Evolutionary conservation across 2,329 filamentous ascomycete species (phyloP), one percentile per base, ranked within the genome.

Genomic region (Camptophora hylomeconis): DNA sequence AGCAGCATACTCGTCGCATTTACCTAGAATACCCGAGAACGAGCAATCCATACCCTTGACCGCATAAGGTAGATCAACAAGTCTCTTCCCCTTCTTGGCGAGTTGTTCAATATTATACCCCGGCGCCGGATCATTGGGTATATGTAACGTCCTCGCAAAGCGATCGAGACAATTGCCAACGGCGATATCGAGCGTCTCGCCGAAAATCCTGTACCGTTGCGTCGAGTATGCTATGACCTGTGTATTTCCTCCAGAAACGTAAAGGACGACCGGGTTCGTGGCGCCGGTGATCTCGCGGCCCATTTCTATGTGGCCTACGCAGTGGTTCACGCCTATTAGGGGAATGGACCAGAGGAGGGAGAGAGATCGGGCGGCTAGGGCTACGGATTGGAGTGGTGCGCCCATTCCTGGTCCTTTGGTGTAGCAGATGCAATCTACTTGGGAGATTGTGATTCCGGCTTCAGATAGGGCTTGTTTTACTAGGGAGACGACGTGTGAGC

Each of bases 11-110:
- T 76, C 65, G 50, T 98, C 89, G 8, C 87, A 77, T 4, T 72
- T 71, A 1, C 81, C 82, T 16, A 98, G 61, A 40, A 98, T 92
- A 2, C 89, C 89, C 2, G 80, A 86, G 57, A 98, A 95, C 14
- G 80, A 89, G 47, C 84, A 92, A 54, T 98, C 89, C 89, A 98
- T 98, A 28, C 89, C 89, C 57, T 98, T 98, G 39, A 98, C 89
- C 2, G 86, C 75, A 50, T 98, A 98, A 2, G 89, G 89, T 16
- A 98, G 62, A 42, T 95, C 87, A 11, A 95, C 64, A 20, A 98
- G 60, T 9, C 35, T 33, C 24, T 65, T 70, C 1, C 72, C 72
- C 30, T 75, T 74, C 53, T 79, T 76, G 43, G 89, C 89, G 27
- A 95, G 63, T 57, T 93, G 82, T 61, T 98, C 89, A 44, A 98